Evolutionary conservation across 2,329 filamentous ascomycete genomes (phyloP).

Genomic region (Fusarium subglutinans): DNA sequence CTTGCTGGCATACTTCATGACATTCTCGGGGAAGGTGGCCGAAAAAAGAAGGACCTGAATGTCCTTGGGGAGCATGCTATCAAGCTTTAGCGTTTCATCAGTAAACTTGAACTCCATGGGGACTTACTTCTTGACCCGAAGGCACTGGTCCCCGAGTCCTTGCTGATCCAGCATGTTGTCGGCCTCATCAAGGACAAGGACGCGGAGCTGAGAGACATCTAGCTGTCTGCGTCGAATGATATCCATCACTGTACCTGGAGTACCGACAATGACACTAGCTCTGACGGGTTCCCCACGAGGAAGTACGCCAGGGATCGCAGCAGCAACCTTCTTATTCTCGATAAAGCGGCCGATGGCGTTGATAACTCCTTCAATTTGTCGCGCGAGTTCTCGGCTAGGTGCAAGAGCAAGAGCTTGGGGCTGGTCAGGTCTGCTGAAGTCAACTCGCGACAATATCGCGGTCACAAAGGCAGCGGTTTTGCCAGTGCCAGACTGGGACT

Average conservation of each 20-base stretch:
- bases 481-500: conserved; percentile 98
- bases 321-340: conserved; percentile 76
- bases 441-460: conserved; percentile 87
- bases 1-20: conserved; percentile 81
- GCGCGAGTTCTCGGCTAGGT: conserved; percentile 91
- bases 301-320: conserved; percentile 83
- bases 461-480: conserved; percentile 98
- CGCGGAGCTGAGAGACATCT: conserved; percentile 75
- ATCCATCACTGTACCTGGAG: conserved; percentile 92
- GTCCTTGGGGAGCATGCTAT: conserved; percentile 74
- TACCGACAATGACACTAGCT: conserved; percentile 87
- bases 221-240: conserved; percentile 81
- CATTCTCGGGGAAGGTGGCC: conserved; percentile 88
- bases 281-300: conserved; percentile 74
- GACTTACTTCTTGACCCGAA: conserved; percentile 81
- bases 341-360: conserved; percentile 86
- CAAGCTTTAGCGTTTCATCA: conserved; percentile 44
- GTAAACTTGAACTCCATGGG: neutral
- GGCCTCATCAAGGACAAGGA: conserved; percentile 94
- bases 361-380: conserved; percentile 91
- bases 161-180: conserved; percentile 99
- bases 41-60: conserved; percentile 96
- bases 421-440: conserved; percentile 71
- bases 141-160: conserved; percentile 93
- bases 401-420: conserved; percentile 92